These are phyloP conservation scores for Carex myosuroides DNA, from an alignment of 176 grass and related monocot species.

Conservation along the genomic window DNA sequence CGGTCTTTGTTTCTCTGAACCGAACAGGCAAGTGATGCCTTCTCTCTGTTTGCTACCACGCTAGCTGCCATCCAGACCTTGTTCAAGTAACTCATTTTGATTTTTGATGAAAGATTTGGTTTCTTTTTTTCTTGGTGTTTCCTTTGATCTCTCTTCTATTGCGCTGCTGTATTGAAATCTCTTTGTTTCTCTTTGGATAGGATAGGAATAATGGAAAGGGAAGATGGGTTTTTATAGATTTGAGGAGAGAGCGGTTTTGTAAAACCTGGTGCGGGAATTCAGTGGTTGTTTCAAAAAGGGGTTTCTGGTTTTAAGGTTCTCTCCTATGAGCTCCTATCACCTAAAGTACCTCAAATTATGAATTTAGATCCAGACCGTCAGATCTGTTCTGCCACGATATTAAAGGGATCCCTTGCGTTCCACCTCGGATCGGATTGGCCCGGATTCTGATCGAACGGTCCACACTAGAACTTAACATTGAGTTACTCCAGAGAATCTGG, in stretches of 20 bases:
- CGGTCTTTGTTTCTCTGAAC: slow-evolving; percentile 3
- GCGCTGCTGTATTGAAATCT: neutral
- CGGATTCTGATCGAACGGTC: too few species aligned
- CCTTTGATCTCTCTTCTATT: neutral
- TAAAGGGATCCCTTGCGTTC: too few species aligned
- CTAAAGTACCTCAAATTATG: too few species aligned
- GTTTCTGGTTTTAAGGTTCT: neutral
- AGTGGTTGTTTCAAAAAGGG: neutral
- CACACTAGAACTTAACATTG: too few species aligned
- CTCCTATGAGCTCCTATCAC: too few species aligned
- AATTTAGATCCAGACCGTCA: too few species aligned
- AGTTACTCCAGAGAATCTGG: too few species aligned
- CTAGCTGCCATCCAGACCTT: slow-evolving; percentile 37
- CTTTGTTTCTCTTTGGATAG: neutral
- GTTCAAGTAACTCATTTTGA: slow-evolving; percentile 31
- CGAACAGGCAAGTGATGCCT: slow-evolving; percentile 3
- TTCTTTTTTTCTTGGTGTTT: neutral
- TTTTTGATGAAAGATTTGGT: neutral
- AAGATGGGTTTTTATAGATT: neutral
- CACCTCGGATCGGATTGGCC: too few species aligned
- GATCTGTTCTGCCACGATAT: too few species aligned
- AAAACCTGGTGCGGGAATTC: neutral
- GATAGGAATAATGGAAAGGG: neutral
- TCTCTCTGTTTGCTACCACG: slow-evolving; percentile 30
- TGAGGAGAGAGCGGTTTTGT: neutral